These are phyloP conservation scores for Phoma sp. DNA, from an alignment of 2,329 filamentous ascomycete species.

Conservation along the genomic window DNA sequence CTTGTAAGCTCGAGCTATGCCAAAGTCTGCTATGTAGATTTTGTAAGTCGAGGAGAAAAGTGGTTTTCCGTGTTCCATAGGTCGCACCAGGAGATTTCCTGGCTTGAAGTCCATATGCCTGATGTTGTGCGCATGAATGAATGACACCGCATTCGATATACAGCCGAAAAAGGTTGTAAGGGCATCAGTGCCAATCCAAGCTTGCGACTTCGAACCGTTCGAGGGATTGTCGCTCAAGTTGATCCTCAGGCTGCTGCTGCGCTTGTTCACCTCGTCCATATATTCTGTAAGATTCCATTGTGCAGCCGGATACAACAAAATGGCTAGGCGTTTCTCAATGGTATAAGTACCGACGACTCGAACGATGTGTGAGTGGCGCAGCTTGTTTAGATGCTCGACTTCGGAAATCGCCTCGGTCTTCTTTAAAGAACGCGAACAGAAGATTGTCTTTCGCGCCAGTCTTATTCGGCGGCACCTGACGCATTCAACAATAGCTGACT, in stretches of 20 bases:
- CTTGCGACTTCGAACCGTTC: background rate
- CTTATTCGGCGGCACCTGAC: constrained; percentile 24
- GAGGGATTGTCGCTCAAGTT: background rate
- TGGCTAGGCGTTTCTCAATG: background rate
- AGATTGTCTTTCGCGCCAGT: constrained; percentile 25
- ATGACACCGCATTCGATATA: constrained; percentile 17
- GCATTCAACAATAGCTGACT: constrained; percentile 25
- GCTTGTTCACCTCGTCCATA: background rate
- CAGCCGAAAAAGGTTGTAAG: constrained; percentile 13
- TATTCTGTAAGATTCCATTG: background rate
- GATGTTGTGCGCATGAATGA: constrained; percentile 19
- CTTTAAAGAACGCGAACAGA: constrained; percentile 1
- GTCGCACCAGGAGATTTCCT: constrained; percentile 26
- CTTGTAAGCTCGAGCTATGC: constrained; percentile 21
- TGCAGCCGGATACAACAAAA: background rate
- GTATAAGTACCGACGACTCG: constrained; percentile 26
- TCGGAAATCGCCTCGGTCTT: constrained; percentile 16
- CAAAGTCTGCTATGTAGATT: constrained; percentile 32
- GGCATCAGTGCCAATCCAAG: background rate
- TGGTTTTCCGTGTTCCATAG: background rate
- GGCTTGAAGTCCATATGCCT: constrained; percentile 37
- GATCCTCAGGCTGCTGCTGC: background rate
- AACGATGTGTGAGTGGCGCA: constrained; percentile 25
- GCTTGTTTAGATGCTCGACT: constrained; percentile 23
- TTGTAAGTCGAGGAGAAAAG: constrained; percentile 2